phyloP scores from a whole-genome alignment of 2,329 filamentous ascomycete genomes.

The Pseudogymnoascus sp. region DNA sequence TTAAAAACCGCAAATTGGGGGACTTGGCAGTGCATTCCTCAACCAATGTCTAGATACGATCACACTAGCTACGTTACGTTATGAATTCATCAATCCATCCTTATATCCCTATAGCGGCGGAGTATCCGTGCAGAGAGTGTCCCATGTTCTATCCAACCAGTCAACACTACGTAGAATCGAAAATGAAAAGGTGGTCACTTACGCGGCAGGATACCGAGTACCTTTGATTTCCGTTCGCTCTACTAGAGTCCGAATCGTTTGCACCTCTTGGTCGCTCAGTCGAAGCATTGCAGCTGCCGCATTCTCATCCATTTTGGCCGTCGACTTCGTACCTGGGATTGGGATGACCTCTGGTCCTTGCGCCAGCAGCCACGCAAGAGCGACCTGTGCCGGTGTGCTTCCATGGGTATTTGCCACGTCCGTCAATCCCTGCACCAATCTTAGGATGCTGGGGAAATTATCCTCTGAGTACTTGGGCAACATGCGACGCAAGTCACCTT shows the following conservation, averaged over 20 bases:
- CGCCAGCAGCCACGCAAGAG: constrained; percentile 40
- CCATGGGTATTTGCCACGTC: constrained; percentile 37
- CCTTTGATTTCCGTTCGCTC: constrained; percentile 19
- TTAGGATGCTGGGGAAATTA: constrained; percentile 42
- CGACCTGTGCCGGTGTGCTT: constrained; percentile 39
- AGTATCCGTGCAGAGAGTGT: constrained; percentile 3
- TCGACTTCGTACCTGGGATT: constrained; percentile 11
- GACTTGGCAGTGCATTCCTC: neutral
- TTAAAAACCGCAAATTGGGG: neutral
- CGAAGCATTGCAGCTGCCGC: constrained; percentile 13
- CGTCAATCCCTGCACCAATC: constrained; percentile 37
- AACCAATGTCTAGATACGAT: neutral
- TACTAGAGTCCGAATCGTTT: constrained; percentile 17
- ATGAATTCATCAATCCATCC: neutral
- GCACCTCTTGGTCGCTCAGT: constrained; percentile 21
- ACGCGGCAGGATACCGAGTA: constrained; percentile 18
- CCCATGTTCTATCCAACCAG: neutral
- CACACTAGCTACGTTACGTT: neutral
- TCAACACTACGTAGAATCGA: neutral
- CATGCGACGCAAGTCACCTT: constrained; percentile 31
- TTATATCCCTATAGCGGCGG: neutral
- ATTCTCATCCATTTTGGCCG: constrained; percentile 11
- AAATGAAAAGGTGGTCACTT: constrained; percentile 11
- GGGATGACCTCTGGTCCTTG: constrained; percentile 11
- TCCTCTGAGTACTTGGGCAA: constrained; percentile 20